A percentile compares a stretch with the other conserved stretches of the same genome.
phyloP scores from a whole-genome alignment of 208 protist species.

The Trypanosoma lewisi region DNA sequence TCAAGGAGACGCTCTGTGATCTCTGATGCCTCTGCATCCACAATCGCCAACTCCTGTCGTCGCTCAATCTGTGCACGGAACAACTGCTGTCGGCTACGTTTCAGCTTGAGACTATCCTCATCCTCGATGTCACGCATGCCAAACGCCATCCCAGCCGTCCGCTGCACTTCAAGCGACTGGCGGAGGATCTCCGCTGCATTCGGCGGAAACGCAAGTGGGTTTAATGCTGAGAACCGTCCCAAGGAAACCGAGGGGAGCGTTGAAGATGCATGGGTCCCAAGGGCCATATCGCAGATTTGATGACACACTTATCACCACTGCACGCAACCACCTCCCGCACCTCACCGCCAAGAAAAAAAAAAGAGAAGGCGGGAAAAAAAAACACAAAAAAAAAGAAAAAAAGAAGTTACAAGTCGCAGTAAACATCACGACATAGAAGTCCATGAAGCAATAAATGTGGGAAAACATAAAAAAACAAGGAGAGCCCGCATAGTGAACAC shows the following conservation, averaged over 20 bases:
- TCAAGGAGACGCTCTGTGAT: conserved; percentile 48
- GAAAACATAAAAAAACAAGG: conserved; percentile 16
- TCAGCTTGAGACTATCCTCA: conserved; percentile 37
- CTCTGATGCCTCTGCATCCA: conserved; percentile 37
- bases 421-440: too few relatives aligned
- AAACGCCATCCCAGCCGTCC: conserved; percentile 29
- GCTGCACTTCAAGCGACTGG: conserved; percentile 52
- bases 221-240: background rate
- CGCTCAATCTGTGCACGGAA: conserved; percentile 51
- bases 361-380: background rate
- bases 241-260: background rate
- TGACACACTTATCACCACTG: background rate
- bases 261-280: background rate
- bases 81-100: conserved; percentile 37
- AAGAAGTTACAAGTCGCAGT: conserved; percentile 3
- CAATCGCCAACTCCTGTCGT: conserved; percentile 40
- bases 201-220: conserved; percentile 30
- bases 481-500: too few relatives aligned
- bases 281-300: background rate
- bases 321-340: background rate
- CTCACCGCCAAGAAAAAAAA: background rate
- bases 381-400: conserved; percentile 20
- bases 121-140: conserved; percentile 30
- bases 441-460: too few relatives aligned
- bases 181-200: conserved; percentile 42